Evolutionary conservation across 2,329 filamentous ascomycete genomes (phyloP).

Genomic region (Trichoderma sp.): DNA sequence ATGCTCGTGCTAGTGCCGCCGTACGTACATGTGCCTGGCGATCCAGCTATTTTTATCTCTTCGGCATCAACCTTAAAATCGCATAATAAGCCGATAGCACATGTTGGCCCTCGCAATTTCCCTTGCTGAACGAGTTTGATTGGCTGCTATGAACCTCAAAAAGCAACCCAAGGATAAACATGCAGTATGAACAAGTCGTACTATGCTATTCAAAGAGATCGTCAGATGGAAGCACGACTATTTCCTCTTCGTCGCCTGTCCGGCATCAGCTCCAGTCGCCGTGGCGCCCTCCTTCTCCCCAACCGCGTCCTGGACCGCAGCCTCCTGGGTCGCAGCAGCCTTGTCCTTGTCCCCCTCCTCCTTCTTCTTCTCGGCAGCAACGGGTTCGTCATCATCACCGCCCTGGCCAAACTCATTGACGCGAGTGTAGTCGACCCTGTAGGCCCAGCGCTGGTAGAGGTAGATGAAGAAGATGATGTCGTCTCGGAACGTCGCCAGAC

Average conservation of each 20-base stretch:
- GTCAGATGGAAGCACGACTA: slow-evolving; percentile 37
- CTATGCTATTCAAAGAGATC: too few relatives aligned
- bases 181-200: background rate
- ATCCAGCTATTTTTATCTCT: background rate
- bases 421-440: slow-evolving; percentile 86
- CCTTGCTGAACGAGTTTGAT: background rate
- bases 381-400: slow-evolving; percentile 75
- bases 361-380: slow-evolving; percentile 37
- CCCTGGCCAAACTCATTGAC: slow-evolving; percentile 99
- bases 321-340: background rate
- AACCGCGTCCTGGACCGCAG: slow-evolving; percentile 39
- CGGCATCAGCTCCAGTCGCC: slow-evolving; percentile 54
- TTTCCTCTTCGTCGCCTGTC: slow-evolving; percentile 47
- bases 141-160: background rate
- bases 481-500: slow-evolving; percentile 87
- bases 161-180: background rate
- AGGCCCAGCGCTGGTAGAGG: slow-evolving; percentile 90
- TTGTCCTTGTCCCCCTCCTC: slow-evolving; percentile 34
- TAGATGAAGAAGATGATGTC: slow-evolving; percentile 99
- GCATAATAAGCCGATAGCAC: background rate
- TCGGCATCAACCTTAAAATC: background rate
- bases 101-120: too few relatives aligned
- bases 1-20: background rate
- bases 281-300: slow-evolving; percentile 47
- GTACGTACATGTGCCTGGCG: background rate